Evolutionary conservation across 1,139 yeast genomes (phyloP).

Genomic region (Candida tunisiensis): DNA sequence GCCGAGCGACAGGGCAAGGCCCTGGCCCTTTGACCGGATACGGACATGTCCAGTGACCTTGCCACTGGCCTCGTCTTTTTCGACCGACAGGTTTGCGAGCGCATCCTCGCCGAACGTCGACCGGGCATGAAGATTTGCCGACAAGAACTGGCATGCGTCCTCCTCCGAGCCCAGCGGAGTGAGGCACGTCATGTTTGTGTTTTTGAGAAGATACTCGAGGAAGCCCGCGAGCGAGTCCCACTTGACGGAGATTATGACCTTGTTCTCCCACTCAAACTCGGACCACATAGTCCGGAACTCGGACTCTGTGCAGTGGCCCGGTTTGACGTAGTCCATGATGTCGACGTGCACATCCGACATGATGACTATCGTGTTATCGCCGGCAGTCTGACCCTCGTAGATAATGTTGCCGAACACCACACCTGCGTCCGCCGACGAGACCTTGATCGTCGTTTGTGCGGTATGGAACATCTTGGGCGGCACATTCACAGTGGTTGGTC

Average conservation of each 20-base stretch:
- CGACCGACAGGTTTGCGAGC: conserved; percentile 87
- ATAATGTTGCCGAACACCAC: conserved; percentile 94
- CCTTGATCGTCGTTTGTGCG: conserved; percentile 78
- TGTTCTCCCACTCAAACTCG: conserved; percentile 99
- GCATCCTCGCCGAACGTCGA: conserved; percentile 98
- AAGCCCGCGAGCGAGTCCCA: conserved; percentile 53
- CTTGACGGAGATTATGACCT: conserved; percentile 72
- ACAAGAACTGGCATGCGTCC: conserved; percentile 74
- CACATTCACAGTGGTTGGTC: conserved; percentile 81
- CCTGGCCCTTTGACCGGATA: conserved; percentile 96
- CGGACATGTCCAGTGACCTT: conserved; percentile 89
- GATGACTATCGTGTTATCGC: conserved; percentile 79
- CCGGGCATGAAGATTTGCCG: conserved; percentile 86
- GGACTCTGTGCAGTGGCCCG: conserved; percentile 77
- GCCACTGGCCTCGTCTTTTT: conserved; percentile 47
- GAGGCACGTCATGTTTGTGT: conserved; percentile 87
- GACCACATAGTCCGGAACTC: conserved; percentile 98
- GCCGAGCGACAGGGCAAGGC: conserved; percentile 86
- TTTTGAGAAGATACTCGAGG: conserved; percentile 57
- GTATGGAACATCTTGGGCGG: conserved; percentile 96
- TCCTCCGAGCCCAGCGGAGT: conserved; percentile 71
- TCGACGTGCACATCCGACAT: conserved; percentile 92
- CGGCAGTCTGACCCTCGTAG: conserved; percentile 91
- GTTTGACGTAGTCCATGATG: conserved; percentile 94
- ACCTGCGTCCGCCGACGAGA: conserved; percentile 94